Percentiles rank a stretch among this genome's conserved stretches.
Evolutionary conservation across 2,329 filamentous ascomycete genomes (phyloP).

Genomic region (Lizonia empirigonia): DNA sequence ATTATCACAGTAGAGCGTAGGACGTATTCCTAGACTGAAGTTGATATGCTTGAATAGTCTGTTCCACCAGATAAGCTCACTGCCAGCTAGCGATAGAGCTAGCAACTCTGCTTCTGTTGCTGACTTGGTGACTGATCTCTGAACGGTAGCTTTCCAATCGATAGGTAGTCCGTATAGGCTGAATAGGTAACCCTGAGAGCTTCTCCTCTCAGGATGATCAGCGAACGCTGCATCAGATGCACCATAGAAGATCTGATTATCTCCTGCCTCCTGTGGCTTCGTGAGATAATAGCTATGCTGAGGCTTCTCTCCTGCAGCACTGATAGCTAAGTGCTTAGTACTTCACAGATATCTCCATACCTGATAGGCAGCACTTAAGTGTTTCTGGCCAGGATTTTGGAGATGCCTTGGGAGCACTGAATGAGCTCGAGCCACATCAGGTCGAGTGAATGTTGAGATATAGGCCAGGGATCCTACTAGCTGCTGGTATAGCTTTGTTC

Average conservation of each 20-base stretch:
- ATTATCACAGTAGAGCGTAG: conserved; percentile 14
- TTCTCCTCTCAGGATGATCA: conserved; percentile 17
- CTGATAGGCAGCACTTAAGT: too few relatives aligned
- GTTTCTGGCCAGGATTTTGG: neutral
- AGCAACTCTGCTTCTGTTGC: conserved; percentile 29
- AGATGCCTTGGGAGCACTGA: conserved; percentile 11
- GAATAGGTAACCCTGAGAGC: conserved; percentile 31
- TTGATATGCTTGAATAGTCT: conserved; percentile 19
- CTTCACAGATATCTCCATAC: too few relatives aligned
- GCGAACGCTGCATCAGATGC: conserved; percentile 26
- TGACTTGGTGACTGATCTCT: conserved; percentile 21
- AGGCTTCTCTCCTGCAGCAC: too few relatives aligned
- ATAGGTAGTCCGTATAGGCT: conserved; percentile 23
- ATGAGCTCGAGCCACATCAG: conserved; percentile 18
- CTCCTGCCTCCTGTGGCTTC: too few relatives aligned
- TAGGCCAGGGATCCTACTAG: conserved; percentile 23
- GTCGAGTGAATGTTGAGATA: conserved; percentile 9
- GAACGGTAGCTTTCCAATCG: conserved; percentile 18
- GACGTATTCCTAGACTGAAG: conserved; percentile 6
- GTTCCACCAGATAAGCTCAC: conserved; percentile 14
- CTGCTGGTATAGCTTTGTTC: conserved; percentile 5
- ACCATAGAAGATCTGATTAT: conserved; percentile 18
- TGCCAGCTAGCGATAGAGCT: conserved; percentile 8
- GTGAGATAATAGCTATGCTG: too few relatives aligned
- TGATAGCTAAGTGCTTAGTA: too few relatives aligned